Percentiles rank a stretch among this genome's conserved stretches.
Conservation (phyloP, 345 rosid genomes). For the Excoecaria agallocha region DNA sequence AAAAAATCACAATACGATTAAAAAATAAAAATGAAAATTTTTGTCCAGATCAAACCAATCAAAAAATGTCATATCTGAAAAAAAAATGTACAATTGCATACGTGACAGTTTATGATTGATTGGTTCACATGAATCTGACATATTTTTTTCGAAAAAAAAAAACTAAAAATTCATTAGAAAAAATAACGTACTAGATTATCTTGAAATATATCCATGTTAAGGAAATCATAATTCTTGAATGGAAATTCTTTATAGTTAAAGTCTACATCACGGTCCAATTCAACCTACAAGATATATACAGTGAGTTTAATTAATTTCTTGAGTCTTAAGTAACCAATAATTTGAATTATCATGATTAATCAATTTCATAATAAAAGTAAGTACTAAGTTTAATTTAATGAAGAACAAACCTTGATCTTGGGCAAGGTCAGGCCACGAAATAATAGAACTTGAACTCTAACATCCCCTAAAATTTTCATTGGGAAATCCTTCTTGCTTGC, state of each 20-base stretch:
- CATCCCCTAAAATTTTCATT: constrained; percentile 30
- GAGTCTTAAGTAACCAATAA: too few species aligned
- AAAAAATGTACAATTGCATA: too few species aligned
- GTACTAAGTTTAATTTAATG: not conserved
- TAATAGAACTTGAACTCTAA: constrained; percentile 16
- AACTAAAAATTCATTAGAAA: not conserved
- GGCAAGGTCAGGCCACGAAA: constrained; percentile 24
- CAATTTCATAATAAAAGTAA: not conserved
- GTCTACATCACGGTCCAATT: constrained; percentile 29
- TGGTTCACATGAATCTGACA: too few species aligned
- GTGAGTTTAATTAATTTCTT: not conserved
- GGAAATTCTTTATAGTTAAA: constrained; percentile 20
- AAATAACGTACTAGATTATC: constrained; percentile 25
- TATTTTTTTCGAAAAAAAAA: too few species aligned
- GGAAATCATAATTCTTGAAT: constrained; percentile 19
- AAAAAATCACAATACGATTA: not conserved
- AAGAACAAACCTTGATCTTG: constrained; percentile 30
- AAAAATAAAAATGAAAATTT: too few species aligned
- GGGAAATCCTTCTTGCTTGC: constrained; percentile 9
- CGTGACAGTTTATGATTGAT: too few species aligned
- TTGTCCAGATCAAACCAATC: too few species aligned
- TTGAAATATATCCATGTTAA: constrained; percentile 11
- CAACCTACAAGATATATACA: constrained; percentile 13
- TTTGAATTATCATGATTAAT: too few species aligned
- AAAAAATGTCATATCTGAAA: too few species aligned